phyloP scores from a whole-genome alignment of 352 stramenopile species.

The Blastocystis sp. region DNA sequence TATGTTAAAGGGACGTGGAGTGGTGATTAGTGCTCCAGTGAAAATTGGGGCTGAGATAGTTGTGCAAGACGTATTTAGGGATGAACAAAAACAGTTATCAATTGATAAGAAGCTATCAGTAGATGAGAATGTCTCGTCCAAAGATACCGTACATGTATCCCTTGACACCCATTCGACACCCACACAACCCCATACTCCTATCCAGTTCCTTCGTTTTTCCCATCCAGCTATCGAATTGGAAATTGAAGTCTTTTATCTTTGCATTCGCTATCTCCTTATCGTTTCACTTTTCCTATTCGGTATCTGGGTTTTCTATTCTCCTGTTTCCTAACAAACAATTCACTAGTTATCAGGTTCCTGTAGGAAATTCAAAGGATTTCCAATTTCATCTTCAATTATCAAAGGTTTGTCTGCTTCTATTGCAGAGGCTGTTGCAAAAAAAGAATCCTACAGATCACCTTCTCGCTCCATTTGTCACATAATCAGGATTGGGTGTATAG shows the following conservation, averaged over 20 bases:
- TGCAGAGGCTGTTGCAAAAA: constrained; percentile 14
- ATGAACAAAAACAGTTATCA: too few species aligned
- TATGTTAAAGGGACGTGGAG: neutral
- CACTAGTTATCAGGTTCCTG: constrained; percentile 39
- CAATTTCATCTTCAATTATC: constrained; percentile 11
- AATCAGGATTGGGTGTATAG: constrained; percentile 35
- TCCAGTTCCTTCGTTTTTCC: neutral
- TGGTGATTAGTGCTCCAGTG: constrained; percentile 22
- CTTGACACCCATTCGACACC: neutral
- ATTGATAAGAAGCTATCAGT: too few species aligned
- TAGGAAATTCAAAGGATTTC: constrained; percentile 44
- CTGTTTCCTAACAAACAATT: constrained; percentile 32
- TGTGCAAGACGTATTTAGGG: too few species aligned
- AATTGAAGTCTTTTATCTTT: neutral
- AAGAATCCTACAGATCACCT: constrained; percentile 12
- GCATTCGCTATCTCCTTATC: neutral
- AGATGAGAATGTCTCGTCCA: neutral
- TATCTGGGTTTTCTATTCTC: neutral
- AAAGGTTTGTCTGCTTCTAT: constrained; percentile 12
- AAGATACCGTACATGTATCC: neutral
- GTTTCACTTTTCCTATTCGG: neutral
- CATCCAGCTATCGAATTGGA: neutral
- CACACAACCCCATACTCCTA: neutral
- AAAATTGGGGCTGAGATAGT: neutral
- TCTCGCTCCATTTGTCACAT: neutral